Conservation (phyloP, 345 rosid genomes). For the Eucalyptus pauciflora region DNA sequence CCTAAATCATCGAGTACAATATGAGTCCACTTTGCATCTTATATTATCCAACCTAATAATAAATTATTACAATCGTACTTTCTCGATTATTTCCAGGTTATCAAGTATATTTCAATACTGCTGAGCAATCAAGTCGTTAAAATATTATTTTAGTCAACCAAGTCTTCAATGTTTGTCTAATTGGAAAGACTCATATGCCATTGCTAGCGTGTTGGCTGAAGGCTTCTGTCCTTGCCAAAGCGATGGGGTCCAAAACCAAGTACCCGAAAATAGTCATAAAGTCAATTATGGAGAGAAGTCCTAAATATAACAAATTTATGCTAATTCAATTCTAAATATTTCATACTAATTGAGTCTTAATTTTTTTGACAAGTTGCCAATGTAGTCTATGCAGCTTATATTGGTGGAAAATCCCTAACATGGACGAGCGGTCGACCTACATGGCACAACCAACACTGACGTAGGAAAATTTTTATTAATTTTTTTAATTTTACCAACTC, state of each 20-base stretch:
- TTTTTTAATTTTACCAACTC: too few relatives aligned
- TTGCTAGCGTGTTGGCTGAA: background rate
- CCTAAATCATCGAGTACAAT: background rate
- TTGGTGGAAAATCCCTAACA: background rate
- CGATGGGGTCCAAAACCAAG: background rate
- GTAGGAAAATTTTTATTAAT: too few relatives aligned
- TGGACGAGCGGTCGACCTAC: fast-evolving
- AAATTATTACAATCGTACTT: background rate
- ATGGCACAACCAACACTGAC: too few relatives aligned
- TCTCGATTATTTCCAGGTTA: background rate
- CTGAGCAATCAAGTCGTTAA: background rate
- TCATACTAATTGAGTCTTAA: background rate
- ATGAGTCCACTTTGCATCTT: background rate
- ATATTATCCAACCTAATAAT: background rate
- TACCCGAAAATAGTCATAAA: background rate
- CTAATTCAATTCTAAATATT: background rate
- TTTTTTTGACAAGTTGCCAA: background rate
- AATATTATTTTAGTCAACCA: background rate
- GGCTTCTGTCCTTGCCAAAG: background rate
- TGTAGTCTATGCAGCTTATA: background rate
- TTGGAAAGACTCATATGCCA: background rate
- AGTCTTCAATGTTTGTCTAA: background rate
- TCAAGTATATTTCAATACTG: background rate
- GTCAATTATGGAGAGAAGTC: background rate
- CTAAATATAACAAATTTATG: background rate